A percentile compares a stretch with the other conserved stretches of the same genome.
Evolutionary conservation across 1,284 basidiomycete genomes (phyloP).

Genomic region (Marasmius oreades): DNA sequence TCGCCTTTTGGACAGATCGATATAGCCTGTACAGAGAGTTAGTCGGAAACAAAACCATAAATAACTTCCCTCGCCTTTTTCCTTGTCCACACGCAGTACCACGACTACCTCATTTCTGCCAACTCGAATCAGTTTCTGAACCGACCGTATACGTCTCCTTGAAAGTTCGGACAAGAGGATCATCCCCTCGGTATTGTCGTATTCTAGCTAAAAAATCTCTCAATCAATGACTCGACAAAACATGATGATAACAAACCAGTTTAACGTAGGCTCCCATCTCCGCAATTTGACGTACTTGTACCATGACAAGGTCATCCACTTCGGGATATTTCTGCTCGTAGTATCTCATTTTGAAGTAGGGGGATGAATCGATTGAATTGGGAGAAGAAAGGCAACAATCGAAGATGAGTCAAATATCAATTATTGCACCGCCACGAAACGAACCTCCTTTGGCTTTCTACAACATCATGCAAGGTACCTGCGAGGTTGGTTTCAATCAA

Average conservation of each 20-base stretch:
- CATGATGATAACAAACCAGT: slow-evolving; percentile 73
- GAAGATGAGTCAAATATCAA: no score
- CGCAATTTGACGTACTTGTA: slow-evolving; percentile 97
- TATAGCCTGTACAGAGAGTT: slow-evolving; percentile 69
- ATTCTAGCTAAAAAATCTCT: slow-evolving; percentile 73
- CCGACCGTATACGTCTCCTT: slow-evolving; percentile 93
- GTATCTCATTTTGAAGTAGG: slow-evolving; percentile 59
- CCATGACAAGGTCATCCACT: slow-evolving; percentile 98
- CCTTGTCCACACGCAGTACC: slow-evolving; percentile 97
- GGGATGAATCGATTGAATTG: neutral
- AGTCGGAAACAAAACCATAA: slow-evolving; percentile 4
- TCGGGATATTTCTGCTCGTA: slow-evolving; percentile 81
- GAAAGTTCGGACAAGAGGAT: slow-evolving; percentile 97
- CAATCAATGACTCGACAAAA: slow-evolving; percentile 2
- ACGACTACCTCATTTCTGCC: slow-evolving; percentile 99
- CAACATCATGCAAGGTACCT: slow-evolving; percentile 1
- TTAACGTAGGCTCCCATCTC: slow-evolving; percentile 99
- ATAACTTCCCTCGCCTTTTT: slow-evolving; percentile 70
- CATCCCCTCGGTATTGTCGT: slow-evolving; percentile 99
- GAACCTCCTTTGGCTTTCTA: no score
- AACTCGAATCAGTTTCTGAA: slow-evolving; percentile 97
- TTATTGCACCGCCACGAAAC: no score
- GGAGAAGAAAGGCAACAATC: neutral
- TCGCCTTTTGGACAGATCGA: slow-evolving; percentile 97
- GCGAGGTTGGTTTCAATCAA: no score